Evolutionary conservation across 495 filamentous ascomycete species (phyloP).

Genomic region (Neohortaea acidophila): DNA sequence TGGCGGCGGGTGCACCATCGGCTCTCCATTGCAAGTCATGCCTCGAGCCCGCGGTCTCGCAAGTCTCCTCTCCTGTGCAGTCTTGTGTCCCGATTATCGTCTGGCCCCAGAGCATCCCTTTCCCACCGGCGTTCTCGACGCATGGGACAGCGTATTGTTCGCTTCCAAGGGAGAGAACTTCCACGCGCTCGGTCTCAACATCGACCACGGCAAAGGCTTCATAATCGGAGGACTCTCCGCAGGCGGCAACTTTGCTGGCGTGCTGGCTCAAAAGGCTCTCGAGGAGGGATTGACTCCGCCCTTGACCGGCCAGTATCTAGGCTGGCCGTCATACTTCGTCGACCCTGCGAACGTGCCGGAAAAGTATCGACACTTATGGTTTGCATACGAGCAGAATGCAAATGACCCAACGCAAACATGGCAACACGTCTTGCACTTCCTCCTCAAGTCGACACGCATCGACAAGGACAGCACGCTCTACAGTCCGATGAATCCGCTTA

Average conservation of each 20-base stretch:
- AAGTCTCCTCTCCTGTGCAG: too few relatives aligned
- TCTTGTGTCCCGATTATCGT: too few relatives aligned
- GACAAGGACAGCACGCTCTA: conserved; percentile 7
- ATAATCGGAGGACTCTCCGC: conserved; percentile 18
- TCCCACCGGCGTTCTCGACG: conserved; percentile 61
- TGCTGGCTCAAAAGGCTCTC: conserved; percentile 5
- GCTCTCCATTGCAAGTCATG: too few relatives aligned
- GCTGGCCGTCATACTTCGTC: conserved; percentile 11
- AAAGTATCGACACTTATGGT: conserved; percentile 13
- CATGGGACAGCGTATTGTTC: conserved; percentile 14
- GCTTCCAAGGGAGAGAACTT: conserved; percentile 10
- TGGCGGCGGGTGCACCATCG: too few relatives aligned
- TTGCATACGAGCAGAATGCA: conserved; percentile 13
- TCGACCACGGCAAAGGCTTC: conserved; percentile 18
- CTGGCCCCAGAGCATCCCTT: conserved; percentile 67
- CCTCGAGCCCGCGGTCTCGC: too few relatives aligned
- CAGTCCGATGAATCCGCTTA: conserved; percentile 4
- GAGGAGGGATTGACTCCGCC: conserved; percentile 14
- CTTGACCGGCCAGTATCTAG: conserved; percentile 17
- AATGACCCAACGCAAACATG: conserved; percentile 6
- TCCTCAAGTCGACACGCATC: conserved; percentile 1
- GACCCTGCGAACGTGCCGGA: conserved; percentile 10
- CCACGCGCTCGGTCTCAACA: conserved; percentile 13
- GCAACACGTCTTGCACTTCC: too few relatives aligned
- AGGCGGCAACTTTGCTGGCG: conserved; percentile 16